Evolutionary conservation across 306 rosid genomes (phyloP).

Genomic region (Dryas drummondii): DNA sequence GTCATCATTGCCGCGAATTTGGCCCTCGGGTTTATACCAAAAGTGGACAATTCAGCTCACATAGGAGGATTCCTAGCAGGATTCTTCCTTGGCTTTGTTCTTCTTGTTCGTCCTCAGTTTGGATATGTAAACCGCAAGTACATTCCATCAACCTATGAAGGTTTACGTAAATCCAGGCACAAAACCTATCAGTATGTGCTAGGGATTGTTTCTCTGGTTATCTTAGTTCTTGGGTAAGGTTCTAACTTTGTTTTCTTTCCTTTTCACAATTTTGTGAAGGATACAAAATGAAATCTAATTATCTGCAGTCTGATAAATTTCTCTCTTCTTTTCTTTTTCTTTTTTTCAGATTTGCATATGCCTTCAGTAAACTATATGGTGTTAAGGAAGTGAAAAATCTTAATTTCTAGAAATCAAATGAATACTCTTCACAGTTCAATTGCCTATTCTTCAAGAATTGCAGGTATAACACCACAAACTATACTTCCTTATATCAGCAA

Average conservation of each 20-base stretch:
- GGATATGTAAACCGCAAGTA: conserved; percentile 64
- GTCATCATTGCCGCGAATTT: conserved; percentile 58
- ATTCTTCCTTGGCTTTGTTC: conserved; percentile 70
- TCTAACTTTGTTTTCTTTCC: not conserved
- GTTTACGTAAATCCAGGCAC: conserved; percentile 55
- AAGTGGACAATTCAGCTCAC: conserved; percentile 89
- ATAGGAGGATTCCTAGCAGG: conserved; percentile 84
- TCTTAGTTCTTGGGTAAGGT: conserved; percentile 60
- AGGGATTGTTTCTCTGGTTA: conserved; percentile 34
- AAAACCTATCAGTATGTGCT: conserved; percentile 61
- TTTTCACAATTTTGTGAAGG: not conserved
- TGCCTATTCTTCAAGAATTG: conserved; percentile 30
- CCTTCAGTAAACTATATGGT: conserved; percentile 34
- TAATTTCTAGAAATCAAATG: conserved; percentile 5
- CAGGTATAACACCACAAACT: conserved; percentile 26
- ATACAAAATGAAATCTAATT: conserved; percentile 4
- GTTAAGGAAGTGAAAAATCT: not conserved
- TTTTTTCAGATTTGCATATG: conserved; percentile 46
- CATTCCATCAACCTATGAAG: conserved; percentile 58
- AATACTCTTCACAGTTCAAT: conserved; percentile 22
- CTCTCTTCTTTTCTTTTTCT: conserved; percentile 10
- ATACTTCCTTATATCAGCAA: conserved; percentile 3
- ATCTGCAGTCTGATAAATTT: not conserved
- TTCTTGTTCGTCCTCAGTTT: conserved; percentile 72
- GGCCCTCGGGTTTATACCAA: conserved; percentile 83